Percentiles rank a stretch among this genome's conserved stretches.
phyloP scores from a whole-genome alignment of 2,329 filamentous ascomycete genomes.

The Colletotrichum paranaense region DNA sequence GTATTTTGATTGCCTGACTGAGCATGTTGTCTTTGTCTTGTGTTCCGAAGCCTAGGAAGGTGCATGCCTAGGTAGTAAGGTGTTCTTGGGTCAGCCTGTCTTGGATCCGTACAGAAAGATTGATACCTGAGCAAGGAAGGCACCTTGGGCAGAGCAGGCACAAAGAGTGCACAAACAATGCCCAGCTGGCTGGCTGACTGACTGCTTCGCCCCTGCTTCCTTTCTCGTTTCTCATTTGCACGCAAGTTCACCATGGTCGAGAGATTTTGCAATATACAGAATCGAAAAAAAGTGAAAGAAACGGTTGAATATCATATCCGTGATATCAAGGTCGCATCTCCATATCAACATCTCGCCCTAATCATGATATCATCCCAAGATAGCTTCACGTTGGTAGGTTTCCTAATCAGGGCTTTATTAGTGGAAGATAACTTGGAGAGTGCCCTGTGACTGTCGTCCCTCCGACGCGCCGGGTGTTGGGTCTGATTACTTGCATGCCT shows the following conservation, averaged over 20 bases:
- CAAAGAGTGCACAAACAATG: constrained; percentile 1
- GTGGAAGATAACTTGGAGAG: neutral
- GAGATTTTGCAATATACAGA: neutral
- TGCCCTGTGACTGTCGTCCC: neutral
- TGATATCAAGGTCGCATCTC: neutral
- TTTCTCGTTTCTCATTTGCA: neutral
- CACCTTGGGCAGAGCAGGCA: neutral
- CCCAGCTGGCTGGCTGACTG: neutral
- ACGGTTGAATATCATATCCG: neutral
- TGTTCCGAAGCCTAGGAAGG: neutral
- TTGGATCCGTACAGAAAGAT: neutral
- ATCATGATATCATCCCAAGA: neutral
- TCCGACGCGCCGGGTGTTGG: constrained; percentile 1
- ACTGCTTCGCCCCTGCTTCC: neutral
- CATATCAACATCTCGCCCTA: neutral
- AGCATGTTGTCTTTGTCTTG: constrained; percentile 5
- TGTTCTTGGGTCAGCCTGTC: constrained; percentile 9
- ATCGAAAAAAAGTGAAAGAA: neutral
- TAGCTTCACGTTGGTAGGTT: neutral
- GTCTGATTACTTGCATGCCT: constrained; percentile 14
- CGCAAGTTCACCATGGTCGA: neutral
- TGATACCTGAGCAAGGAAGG: neutral
- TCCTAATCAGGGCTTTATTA: neutral
- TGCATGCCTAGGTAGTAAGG: neutral
- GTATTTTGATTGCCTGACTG: constrained; percentile 10